These are phyloP conservation scores for Miamiensis avidus DNA, from an alignment of 169 alveolate species.

Conservation along the genomic window DNA sequence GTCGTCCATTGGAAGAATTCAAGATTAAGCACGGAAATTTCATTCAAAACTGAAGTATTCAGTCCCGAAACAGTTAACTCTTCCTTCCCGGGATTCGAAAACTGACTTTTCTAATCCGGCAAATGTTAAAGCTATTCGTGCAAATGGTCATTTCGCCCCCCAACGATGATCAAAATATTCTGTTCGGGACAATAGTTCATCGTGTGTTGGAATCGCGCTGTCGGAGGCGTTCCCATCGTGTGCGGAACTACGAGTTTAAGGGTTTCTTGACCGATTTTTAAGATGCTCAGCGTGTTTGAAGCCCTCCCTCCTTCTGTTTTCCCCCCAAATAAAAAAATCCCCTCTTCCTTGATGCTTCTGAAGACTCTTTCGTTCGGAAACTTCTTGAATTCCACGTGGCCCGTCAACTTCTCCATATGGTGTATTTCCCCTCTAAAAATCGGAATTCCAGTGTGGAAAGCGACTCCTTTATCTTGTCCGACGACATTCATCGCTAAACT, in stretches of 20 bases:
- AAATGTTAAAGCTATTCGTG: no score
- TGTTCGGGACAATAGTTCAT: conserved; percentile 64
- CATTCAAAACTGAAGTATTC: no score
- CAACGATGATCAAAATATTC: conserved; percentile 66
- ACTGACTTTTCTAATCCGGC: no score
- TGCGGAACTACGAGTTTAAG: conserved; percentile 60
- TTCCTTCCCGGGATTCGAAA: no score
- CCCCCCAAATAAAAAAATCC: conserved; percentile 71
- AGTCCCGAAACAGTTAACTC: no score
- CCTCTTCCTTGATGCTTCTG: conserved; percentile 51
- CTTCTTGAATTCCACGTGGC: conserved; percentile 27
- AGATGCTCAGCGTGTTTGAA: conserved; percentile 62
- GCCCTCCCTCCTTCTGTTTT: conserved; percentile 56
- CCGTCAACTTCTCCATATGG: conserved; percentile 39
- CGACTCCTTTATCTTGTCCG: conserved; percentile 11
- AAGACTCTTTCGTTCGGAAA: conserved; percentile 25
- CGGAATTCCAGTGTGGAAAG: conserved; percentile 3
- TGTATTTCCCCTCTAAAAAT: conserved; percentile 36
- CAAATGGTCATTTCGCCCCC: conserved; percentile 81
- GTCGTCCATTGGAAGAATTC: no score
- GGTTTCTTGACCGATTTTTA: conserved; percentile 67
- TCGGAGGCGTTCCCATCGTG: conserved; percentile 65
- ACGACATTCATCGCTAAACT: not conserved
- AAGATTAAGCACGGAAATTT: no score
- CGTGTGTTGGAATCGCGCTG: conserved; percentile 67